Evolutionary conservation across 257 asterid species (phyloP).

Genomic region (Vinca minor): DNA sequence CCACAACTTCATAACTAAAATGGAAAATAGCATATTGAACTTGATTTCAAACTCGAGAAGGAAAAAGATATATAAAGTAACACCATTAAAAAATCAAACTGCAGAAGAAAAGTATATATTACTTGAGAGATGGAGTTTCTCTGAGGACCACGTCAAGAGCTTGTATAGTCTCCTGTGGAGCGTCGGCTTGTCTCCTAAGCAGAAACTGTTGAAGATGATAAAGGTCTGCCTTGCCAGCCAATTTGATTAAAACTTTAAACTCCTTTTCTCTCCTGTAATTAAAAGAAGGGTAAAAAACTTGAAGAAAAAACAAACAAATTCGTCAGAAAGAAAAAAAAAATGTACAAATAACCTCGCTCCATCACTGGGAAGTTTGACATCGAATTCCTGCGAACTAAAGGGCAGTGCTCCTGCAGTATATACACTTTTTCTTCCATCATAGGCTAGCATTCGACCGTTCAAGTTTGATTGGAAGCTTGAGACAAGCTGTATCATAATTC

Average conservation of each 20-base stretch:
- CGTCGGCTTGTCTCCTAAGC: conserved; percentile 38
- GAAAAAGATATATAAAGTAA: background rate
- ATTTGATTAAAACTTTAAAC: conserved; percentile 49
- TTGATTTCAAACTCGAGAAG: background rate
- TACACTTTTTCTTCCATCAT: conserved; percentile 67
- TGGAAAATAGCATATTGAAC: background rate
- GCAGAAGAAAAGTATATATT: background rate
- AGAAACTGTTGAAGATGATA: conserved; percentile 48
- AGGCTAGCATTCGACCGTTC: conserved; percentile 40
- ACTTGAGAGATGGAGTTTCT: conserved; percentile 41
- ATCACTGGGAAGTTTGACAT: conserved; percentile 32
- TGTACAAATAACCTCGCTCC: conserved; percentile 27
- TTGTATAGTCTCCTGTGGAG: conserved; percentile 65
- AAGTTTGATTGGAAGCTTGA: conserved; percentile 27
- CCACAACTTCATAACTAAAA: conserved; percentile 55
- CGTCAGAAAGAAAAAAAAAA: no score
- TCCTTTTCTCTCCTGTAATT: conserved; percentile 50
- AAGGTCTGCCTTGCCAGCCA: conserved; percentile 54
- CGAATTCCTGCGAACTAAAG: conserved; percentile 53
- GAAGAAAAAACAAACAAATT: background rate
- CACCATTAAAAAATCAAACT: background rate
- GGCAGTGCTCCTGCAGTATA: conserved; percentile 68
- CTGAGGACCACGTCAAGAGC: conserved; percentile 75
- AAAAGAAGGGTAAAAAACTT: background rate
- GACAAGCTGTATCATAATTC: conserved; percentile 32